Evolutionary conservation across 345 rosid species (phyloP), one percentile per base, ranked within the genome.

Genomic region (Aurinia saxatilis): DNA sequence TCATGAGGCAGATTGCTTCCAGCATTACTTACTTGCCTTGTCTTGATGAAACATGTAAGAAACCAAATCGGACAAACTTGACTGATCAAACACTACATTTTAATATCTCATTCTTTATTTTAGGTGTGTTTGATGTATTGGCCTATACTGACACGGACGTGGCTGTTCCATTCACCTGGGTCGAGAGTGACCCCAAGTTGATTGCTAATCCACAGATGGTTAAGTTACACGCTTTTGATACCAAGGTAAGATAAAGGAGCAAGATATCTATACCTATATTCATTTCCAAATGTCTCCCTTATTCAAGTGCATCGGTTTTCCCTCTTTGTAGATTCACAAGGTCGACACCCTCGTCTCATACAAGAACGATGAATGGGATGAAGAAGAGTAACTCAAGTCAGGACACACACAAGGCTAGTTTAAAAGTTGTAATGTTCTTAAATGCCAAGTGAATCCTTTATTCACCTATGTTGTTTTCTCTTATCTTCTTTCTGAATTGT

Each of bases 141-240:
- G 97, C 97, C 3, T 93, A 93, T 70, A 81, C 99, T 0, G 95
- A 93, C 53, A 79, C 77, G 12, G 99, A 93, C 55, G 87, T 85
- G 23, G 95, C 92, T 18, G 97, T 85, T 19, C 97, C 99, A 5
- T 93, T 93, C 68, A 85, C 97, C 5, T 93, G 99, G 97, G 66
- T 87, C 4, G 99, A 93, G 67, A 93, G 99, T 33, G 97, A 93
- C 53, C 96, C 97, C 0, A 87, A 93, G 72, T 63, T 93, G 80
- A 93, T 93, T 68, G 91, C 85, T 7, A 93, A 93, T 76, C 99
- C 99, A 33, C 97, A 93, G 64, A 93, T 90, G 97, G 99, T 93
- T 68, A 93, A 93, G 78, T 68, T 93, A 78, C 99, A 93, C 67
- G 85, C 92, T 6, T 93, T 93, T 63, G 97, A 93, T 36, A 93